Percentiles rank a stretch among this genome's conserved stretches.
phyloP scores from a whole-genome alignment of 495 filamentous ascomycete genomes.

The Podospora pseudocomata region DNA sequence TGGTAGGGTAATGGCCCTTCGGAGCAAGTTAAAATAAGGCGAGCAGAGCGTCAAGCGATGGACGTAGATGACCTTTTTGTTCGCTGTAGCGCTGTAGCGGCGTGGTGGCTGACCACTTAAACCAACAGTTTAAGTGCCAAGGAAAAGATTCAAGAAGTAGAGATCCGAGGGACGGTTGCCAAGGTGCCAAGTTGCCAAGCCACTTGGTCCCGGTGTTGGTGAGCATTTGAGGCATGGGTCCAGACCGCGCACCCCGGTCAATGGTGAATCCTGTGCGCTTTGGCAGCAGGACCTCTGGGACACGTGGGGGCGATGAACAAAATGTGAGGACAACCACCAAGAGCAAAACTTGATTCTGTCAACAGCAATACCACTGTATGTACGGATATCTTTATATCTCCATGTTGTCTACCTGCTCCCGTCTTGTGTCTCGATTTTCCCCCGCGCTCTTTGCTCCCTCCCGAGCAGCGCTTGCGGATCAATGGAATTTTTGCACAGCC shows the following conservation, averaged over 20 bases:
- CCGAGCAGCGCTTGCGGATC: background rate
- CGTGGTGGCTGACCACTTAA: background rate
- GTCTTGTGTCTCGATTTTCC: background rate
- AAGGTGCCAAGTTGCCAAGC: slow-evolving; percentile 10
- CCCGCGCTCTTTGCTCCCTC: background rate
- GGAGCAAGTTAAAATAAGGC: background rate
- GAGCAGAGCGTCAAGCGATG: background rate
- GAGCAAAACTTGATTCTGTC: too few species aligned
- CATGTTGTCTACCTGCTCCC: background rate
- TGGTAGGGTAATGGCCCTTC: background rate
- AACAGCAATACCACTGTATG: too few species aligned
- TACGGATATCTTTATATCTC: too few species aligned
- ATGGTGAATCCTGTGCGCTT: background rate
- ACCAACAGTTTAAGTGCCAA: slow-evolving; percentile 6
- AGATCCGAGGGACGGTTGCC: slow-evolving; percentile 8
- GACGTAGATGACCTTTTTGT: background rate
- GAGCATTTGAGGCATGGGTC: slow-evolving; percentile 2
- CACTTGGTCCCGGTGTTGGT: slow-evolving; percentile 7
- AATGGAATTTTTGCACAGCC: background rate
- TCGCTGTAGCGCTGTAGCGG: background rate
- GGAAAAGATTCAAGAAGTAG: background rate
- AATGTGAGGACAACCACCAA: slow-evolving; percentile 10
- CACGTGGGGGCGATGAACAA: slow-evolving; percentile 16
- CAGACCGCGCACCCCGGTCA: background rate
- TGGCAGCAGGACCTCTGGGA: background rate